phyloP scores from a whole-genome alignment of 2,329 filamentous ascomycete species.

The Sphaerulina musiva region DNA sequence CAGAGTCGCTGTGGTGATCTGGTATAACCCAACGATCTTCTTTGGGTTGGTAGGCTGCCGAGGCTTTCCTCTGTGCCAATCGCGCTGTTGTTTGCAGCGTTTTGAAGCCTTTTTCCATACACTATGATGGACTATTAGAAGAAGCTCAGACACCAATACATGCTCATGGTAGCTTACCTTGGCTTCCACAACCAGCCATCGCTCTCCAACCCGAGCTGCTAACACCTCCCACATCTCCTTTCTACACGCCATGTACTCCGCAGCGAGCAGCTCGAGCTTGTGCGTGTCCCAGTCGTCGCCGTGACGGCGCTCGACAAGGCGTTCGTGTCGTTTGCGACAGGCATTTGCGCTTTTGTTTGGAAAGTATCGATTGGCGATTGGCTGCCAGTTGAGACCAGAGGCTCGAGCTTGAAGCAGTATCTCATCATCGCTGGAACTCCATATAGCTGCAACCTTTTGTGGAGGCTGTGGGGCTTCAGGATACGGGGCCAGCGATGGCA shows the following conservation, averaged over 20 bases:
- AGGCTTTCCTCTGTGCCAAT: slow-evolving; percentile 55
- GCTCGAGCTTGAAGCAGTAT: slow-evolving; percentile 64
- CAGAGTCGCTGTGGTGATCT: slow-evolving; percentile 58
- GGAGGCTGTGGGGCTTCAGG: slow-evolving; percentile 30
- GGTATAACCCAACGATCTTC: slow-evolving; percentile 36
- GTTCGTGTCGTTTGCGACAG: slow-evolving; percentile 82
- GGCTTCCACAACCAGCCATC: slow-evolving; percentile 66
- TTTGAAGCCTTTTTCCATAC: slow-evolving; percentile 77
- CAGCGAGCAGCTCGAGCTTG: slow-evolving; percentile 66
- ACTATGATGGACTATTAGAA: slow-evolving; percentile 44
- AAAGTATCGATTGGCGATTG: slow-evolving; percentile 71
- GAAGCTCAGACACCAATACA: slow-evolving; percentile 32
- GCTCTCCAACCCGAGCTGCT: slow-evolving; percentile 54
- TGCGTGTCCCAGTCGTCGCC: slow-evolving; percentile 72
- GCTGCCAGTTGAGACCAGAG: slow-evolving; percentile 73
- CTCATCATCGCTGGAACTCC: slow-evolving; percentile 69
- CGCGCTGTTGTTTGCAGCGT: slow-evolving; percentile 67
- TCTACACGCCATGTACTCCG: slow-evolving; percentile 71
- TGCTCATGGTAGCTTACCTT: slow-evolving; percentile 54
- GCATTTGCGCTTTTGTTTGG: slow-evolving; percentile 71
- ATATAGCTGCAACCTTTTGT: slow-evolving; percentile 44
- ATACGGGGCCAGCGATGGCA: slow-evolving; percentile 31
- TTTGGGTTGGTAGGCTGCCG: slow-evolving; percentile 41
- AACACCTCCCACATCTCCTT: slow-evolving; percentile 76
- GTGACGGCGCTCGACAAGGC: slow-evolving; percentile 67